Base-by-base conservation (phyloP, 2,329 filamentous ascomycete genomes). In the Colletotrichum sp. region DNA sequence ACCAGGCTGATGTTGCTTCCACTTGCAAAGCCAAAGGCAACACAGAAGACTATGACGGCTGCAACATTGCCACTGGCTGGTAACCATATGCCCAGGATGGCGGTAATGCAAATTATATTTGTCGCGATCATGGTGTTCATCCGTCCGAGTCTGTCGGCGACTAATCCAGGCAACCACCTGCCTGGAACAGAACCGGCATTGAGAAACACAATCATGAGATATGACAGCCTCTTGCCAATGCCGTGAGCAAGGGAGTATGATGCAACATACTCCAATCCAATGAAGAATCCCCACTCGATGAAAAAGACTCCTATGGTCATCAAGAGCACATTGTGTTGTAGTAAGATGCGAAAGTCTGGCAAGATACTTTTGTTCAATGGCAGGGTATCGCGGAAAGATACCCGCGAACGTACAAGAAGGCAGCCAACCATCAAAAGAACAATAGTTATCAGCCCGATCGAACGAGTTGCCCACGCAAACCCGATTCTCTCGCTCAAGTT, bases 241-340 rank as follows among this genome's bases (percentile, higher is more conserved):
- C 28, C 28, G 26, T 64, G 5, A 1, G 59, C 28, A 7, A 64
- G 68, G 3, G 59, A 26, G 6, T 64, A 64, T 0, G n/a, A 71
- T 6, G 36, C 57, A 3, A 36, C 36, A 3, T 28, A 55, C 1
- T 64, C n/a, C 8, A 71, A 7, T 18, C 68, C 67, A 8, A 64
- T 55, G 16, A 64, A 55, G 15, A 71, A 63, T 9, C 36, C 67
- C 57, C 57, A 26, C 60, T 36, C 30, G 28, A 55, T 64, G 21
- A 39, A 64, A 16, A 32, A 55, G 2, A 64, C 15, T 1, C 24
- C 59, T 6, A 57, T 9, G 8, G 21, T 52, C 30, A 55, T 57
- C 10, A 36, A 24, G 10, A 52, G 6, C 28, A 64, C 59, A 21
- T 39, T 9, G 4, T 26, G 28, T 21, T 10, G n/a, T n/a, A 63